Evolutionary conservation across 2,329 filamentous ascomycete species (phyloP).

Genomic region (Waltergamsia citrina): DNA sequence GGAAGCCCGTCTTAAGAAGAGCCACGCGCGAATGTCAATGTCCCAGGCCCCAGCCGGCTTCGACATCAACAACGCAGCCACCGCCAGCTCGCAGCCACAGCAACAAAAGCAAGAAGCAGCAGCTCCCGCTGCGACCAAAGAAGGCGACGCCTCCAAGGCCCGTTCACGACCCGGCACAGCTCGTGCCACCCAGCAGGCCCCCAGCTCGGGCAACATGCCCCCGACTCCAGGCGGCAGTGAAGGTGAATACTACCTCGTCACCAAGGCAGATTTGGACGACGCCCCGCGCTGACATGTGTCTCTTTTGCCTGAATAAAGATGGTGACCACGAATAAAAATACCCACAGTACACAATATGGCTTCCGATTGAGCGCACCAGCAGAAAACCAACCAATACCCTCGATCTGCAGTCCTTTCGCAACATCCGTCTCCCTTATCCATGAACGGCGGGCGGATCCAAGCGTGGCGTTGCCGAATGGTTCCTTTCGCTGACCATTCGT

Average conservation of each 20-base stretch:
- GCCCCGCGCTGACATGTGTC: conserved; percentile 17
- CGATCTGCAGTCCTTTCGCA: no score
- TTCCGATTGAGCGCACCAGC: no score
- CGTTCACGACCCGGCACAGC: conserved; percentile 46
- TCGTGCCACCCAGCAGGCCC: conserved; percentile 39
- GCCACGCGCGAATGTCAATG: conserved; percentile 9
- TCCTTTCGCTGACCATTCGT: no score
- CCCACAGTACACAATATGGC: conserved; percentile 9
- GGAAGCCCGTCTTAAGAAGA: conserved; percentile 60
- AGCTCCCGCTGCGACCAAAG: conserved; percentile 8
- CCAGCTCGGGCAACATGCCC: conserved; percentile 46
- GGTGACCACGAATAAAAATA: conserved; percentile 24
- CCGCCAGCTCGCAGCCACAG: no score
- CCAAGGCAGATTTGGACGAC: conserved; percentile 16
- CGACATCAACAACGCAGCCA: conserved; percentile 7
- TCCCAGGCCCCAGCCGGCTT: conserved; percentile 11
- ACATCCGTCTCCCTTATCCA: no score
- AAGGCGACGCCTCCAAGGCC: conserved; percentile 21
- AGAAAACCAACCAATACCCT: no score
- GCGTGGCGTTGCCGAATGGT: no score
- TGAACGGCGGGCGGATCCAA: no score
- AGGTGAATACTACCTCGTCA: conserved; percentile 43
- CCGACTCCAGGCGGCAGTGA: conserved; percentile 52
- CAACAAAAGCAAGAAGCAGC: conserved; percentile 5
- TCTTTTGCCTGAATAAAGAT: conserved; percentile 16